phyloP scores from a whole-genome alignment of 2,329 filamentous ascomycete genomes.

The Aspergillus hortae region DNA sequence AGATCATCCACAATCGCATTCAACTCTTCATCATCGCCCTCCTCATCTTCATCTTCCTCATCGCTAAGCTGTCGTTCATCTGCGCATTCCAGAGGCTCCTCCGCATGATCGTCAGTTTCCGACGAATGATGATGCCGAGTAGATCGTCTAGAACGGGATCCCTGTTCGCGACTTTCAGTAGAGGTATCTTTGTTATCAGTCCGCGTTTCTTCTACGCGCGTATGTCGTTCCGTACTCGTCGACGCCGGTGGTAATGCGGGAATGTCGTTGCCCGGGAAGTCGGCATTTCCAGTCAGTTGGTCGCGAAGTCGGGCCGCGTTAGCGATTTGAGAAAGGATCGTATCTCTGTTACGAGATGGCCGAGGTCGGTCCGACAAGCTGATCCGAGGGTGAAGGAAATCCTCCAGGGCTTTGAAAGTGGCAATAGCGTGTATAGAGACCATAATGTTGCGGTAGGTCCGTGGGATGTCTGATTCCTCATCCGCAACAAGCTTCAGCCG shows the following conservation, averaged over 20 bases:
- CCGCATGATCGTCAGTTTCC: slow-evolving; percentile 59
- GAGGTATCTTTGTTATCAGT: slow-evolving; percentile 40
- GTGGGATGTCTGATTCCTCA: slow-evolving; percentile 80
- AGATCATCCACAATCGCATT: slow-evolving; percentile 89
- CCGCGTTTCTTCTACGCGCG: slow-evolving; percentile 11
- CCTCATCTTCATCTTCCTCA: slow-evolving; percentile 61
- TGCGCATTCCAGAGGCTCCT: slow-evolving; percentile 81
- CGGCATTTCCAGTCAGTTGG: slow-evolving; percentile 33
- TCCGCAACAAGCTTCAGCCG: slow-evolving; percentile 84
- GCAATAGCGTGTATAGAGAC: slow-evolving; percentile 98
- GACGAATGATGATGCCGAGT: slow-evolving; percentile 55
- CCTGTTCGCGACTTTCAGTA: slow-evolving; percentile 36
- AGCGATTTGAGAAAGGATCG: slow-evolving; percentile 68
- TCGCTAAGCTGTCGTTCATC: slow-evolving; percentile 83
- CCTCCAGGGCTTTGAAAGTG: slow-evolving; percentile 93
- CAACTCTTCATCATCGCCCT: slow-evolving; percentile 57
- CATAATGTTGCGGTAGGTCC: slow-evolving; percentile 88
- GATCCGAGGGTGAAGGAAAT: slow-evolving; percentile 90
- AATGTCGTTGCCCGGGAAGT: slow-evolving; percentile 32
- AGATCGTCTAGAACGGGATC: slow-evolving; percentile 56
- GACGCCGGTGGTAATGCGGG: slow-evolving; percentile 18
- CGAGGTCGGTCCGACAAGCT: slow-evolving; percentile 72
- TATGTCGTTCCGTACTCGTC: slow-evolving; percentile 14
- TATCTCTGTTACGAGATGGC: slow-evolving; percentile 55
- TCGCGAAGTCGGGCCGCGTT: slow-evolving; percentile 64